Conservation (phyloP, 2,329 filamentous ascomycete species). For the Exophiala phaeomuriformis region DNA sequence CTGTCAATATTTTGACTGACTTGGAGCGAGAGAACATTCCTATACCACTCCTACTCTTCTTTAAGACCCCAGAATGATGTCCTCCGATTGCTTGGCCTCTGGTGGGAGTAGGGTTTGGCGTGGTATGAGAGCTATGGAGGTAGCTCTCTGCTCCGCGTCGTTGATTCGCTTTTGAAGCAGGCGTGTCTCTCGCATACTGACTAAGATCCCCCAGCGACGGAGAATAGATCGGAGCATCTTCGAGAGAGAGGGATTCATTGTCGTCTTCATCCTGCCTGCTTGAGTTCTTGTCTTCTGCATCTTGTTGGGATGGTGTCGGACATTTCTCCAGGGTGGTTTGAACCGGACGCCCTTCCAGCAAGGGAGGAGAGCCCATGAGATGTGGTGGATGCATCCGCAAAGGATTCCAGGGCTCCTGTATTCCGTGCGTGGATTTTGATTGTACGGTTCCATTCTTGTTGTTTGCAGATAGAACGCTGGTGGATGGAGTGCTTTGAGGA, state of each 20-base stretch:
- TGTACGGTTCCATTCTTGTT: constrained; percentile 17
- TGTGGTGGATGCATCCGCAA: constrained; percentile 22
- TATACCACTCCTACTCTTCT: constrained; percentile 20
- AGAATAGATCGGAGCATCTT: constrained; percentile 26
- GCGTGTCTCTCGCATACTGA: constrained; percentile 22
- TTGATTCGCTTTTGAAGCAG: constrained; percentile 4
- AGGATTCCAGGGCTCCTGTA: constrained; percentile 18
- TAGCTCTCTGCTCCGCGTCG: background rate
- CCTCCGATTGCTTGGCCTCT: background rate
- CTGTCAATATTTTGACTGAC: background rate
- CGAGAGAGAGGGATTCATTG: constrained; percentile 14
- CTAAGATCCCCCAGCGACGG: constrained; percentile 24
- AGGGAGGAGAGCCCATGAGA: constrained; percentile 14
- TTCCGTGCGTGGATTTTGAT: constrained; percentile 4
- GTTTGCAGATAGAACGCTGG: constrained; percentile 16
- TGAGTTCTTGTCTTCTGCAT: background rate
- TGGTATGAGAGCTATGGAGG: constrained; percentile 1
- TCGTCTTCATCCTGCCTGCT: constrained; percentile 12
- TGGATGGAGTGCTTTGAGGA: background rate
- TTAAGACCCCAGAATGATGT: constrained; percentile 5
- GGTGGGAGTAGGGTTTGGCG: constrained; percentile 12
- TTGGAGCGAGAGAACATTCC: constrained; percentile 17
- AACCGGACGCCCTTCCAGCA: background rate
- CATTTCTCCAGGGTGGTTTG: background rate
- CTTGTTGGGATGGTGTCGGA: background rate